phyloP scores from a whole-genome alignment of 2,329 filamentous ascomycete genomes.

The Westerdykella ornata region DNA sequence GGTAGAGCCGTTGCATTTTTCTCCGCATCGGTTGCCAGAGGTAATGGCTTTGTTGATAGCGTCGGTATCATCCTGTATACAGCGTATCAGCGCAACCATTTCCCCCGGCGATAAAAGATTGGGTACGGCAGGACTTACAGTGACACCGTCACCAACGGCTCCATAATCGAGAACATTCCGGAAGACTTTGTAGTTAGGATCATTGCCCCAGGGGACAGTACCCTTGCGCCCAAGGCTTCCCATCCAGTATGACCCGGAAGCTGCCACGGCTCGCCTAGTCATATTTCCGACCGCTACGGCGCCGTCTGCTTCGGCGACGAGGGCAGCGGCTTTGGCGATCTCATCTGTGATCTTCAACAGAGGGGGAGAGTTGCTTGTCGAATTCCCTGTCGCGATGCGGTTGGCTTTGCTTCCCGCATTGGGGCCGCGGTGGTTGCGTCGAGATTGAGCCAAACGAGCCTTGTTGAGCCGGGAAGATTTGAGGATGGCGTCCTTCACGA shows the following conservation, averaged over 20 bases:
- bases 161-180: conserved; percentile 45
- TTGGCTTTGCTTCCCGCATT: too few relatives aligned
- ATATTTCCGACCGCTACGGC: too few relatives aligned
- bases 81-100: conserved; percentile 62
- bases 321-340: too few relatives aligned
- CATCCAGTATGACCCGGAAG: conserved; percentile 59
- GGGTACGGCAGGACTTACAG: conserved; percentile 20
- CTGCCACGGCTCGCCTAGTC: conserved; percentile 10
- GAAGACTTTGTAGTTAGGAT: conserved; percentile 54
- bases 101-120: conserved; percentile 36
- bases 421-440: too few relatives aligned
- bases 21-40: conserved; percentile 30
- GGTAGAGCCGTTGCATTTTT: conserved; percentile 42
- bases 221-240: conserved; percentile 63
- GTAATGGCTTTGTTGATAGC: conserved; percentile 43
- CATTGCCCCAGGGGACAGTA: conserved; percentile 54
- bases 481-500: too few relatives aligned
- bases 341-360: too few relatives aligned
- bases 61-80: conserved; percentile 62
- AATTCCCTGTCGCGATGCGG: too few relatives aligned
- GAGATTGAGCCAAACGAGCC: too few relatives aligned
- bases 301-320: too few relatives aligned
- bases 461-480: too few relatives aligned
- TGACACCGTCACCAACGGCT: conserved; percentile 53
- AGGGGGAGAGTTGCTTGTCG: too few relatives aligned